Evolutionary conservation across 2,329 filamentous ascomycete genomes (phyloP).

Genomic region (Fusarium sp.): DNA sequence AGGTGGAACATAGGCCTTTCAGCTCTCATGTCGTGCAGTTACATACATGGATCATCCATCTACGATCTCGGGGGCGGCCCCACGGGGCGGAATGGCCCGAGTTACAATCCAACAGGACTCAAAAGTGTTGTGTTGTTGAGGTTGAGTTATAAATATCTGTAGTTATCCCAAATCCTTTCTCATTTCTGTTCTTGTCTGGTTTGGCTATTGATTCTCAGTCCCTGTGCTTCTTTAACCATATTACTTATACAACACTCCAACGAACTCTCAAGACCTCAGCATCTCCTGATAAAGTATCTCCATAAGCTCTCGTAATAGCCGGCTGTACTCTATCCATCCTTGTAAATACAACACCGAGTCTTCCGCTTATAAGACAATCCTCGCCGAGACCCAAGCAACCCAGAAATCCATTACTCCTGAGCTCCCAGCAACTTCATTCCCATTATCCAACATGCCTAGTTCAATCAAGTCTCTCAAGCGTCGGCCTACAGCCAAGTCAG

Average conservation of each 20-base stretch:
- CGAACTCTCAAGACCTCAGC: neutral
- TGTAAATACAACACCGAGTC: constrained; percentile 6
- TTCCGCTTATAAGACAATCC: neutral
- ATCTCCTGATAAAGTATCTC: neutral
- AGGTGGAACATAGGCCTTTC: constrained; percentile 25
- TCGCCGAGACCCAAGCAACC: neutral
- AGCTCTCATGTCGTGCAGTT: constrained; percentile 32
- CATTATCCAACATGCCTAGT: constrained; percentile 10
- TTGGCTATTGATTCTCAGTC: neutral
- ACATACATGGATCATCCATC: constrained; percentile 38
- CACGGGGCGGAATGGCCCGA: constrained; percentile 12
- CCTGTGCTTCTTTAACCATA: neutral
- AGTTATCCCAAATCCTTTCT: neutral
- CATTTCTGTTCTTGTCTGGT: neutral
- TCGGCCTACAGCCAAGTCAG: constrained; percentile 28
- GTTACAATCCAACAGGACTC: neutral
- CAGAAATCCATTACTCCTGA: neutral
- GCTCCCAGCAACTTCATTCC: neutral
- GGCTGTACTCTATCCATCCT: neutral
- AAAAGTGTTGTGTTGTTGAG: neutral
- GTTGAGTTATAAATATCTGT: constrained; percentile 30
- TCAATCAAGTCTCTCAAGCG: constrained; percentile 37
- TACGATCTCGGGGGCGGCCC: constrained; percentile 24
- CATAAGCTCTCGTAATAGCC: neutral
- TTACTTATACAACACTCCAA: neutral